These are phyloP conservation scores for Zygoascus hellenicus DNA, from an alignment of 1,139 yeast species.

Conservation along the genomic window DNA sequence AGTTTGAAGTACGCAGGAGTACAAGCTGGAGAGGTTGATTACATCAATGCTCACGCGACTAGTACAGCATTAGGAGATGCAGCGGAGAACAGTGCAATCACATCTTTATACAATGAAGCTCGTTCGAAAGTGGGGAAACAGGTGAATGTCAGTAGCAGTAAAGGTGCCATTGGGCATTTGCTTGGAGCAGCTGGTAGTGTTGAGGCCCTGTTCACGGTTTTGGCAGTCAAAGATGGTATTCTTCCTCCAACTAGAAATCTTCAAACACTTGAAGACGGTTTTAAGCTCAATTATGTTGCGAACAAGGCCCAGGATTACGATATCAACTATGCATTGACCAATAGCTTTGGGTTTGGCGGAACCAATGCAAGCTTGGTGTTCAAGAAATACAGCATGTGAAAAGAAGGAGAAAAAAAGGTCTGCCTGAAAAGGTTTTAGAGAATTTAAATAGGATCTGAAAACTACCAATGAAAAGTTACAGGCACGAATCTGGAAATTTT, in stretches of 20 bases:
- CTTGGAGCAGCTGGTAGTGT: constrained; percentile 96
- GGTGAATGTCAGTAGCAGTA: constrained; percentile 66
- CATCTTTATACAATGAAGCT: constrained; percentile 40
- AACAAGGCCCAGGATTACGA: constrained; percentile 38
- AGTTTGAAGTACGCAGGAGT: constrained; percentile 53
- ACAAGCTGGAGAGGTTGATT: constrained; percentile 49
- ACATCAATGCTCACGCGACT: constrained; percentile 96
- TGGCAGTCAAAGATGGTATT: constrained; percentile 51
- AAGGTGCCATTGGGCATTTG: constrained; percentile 90
- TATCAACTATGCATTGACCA: constrained; percentile 62
- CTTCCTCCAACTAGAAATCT: constrained; percentile 83
- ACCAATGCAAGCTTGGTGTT: constrained; percentile 71
- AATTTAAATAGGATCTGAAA: too few relatives aligned
- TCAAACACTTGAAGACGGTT: constrained; percentile 39
- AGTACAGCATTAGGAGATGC: constrained; percentile 84
- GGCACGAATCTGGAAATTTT: too few relatives aligned
- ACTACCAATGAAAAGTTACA: too few relatives aligned
- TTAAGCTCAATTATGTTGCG: constrained; percentile 58
- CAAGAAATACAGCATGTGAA: constrained; percentile 34
- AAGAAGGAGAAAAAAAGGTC: too few relatives aligned
- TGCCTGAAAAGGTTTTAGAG: too few relatives aligned
- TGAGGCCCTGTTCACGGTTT: constrained; percentile 75
- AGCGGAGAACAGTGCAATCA: constrained; percentile 78
- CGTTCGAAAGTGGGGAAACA: constrained; percentile 16
- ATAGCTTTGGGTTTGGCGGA: constrained; percentile 98